Evolutionary conservation across 345 rosid species (phyloP), one percentile per base, ranked within the genome.

Genomic region (Turritis glabra): DNA sequence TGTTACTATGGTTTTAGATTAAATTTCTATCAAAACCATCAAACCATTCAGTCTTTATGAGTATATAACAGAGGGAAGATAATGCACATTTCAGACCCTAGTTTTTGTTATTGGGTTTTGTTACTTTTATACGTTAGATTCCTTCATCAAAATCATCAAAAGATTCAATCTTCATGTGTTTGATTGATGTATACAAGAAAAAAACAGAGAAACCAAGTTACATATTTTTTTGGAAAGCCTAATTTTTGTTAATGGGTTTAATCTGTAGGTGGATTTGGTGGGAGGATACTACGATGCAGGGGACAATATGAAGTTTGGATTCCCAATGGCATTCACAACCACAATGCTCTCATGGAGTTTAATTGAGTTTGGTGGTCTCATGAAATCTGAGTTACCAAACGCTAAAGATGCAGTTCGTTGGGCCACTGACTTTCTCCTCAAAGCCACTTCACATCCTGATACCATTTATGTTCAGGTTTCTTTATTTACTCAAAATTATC

Each of bases 281-380:
- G 99, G 99, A 17, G 99, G 99, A 35, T 94, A 92, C 80, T 90
- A 92, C 23, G 99, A 92, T 14, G 97, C 98, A 1, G 97, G 97
- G 0, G 98, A 94, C 80, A 94, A 94, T 33, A 74, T 94, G 32
- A 94, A 94, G 62, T 94, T 91, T 80, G 91, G 86, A 13, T 86
- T 94, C 41, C 97, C 96, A 1, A 94, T 94, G 97, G 95, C 98
- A 38, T 94, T 86, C 78, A 81, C 97, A 5, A 82, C 83, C 8
- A 91, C 97, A 25, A 80, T 86, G 89, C 73, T 94, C 64, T 82
- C 97, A 11, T 94, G 97, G 97, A 83, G 97, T 22, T 74, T 84
- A 3, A 56, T 82, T 8, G 97, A 92, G 59, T 94, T 88, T 33
- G 85, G 90, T 57, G 58, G 43, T 46, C 72, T 66, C 8, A 88